Evolutionary conservation across 371 early-diverging fungal genomes (phyloP).

Genomic region (Rhizomucor miehei): DNA sequence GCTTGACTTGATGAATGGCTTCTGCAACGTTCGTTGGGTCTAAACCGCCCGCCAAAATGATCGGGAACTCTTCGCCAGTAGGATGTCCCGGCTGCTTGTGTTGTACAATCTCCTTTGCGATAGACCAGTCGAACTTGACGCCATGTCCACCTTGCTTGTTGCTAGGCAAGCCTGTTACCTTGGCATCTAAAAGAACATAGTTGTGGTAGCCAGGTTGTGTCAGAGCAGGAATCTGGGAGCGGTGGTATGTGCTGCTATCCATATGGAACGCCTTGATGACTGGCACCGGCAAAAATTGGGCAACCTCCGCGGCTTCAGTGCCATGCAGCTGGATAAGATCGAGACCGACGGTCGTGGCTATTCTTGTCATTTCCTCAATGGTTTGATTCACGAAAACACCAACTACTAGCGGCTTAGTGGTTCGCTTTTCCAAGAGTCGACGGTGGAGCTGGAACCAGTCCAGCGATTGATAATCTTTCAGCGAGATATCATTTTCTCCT

Average conservation of each 20-base stretch:
- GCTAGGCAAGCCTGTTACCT: constrained; percentile 43
- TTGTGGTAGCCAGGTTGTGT: constrained; percentile 62
- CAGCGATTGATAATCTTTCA: constrained; percentile 3
- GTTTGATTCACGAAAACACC: constrained; percentile 93
- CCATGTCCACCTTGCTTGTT: constrained; percentile 73
- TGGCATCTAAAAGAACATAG: constrained; percentile 70
- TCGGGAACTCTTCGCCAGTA: constrained; percentile 49
- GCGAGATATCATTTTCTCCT: neutral
- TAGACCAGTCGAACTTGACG: constrained; percentile 75
- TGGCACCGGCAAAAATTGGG: constrained; percentile 73
- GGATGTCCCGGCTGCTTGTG: constrained; percentile 23
- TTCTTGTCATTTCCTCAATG: constrained; percentile 69
- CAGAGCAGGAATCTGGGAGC: constrained; percentile 35
- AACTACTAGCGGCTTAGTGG: constrained; percentile 76
- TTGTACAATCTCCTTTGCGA: constrained; percentile 62
- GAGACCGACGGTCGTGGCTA: constrained; percentile 64
- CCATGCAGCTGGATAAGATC: constrained; percentile 96
- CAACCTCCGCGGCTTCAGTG: constrained; percentile 63
- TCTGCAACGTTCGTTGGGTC: constrained; percentile 76
- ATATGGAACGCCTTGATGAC: constrained; percentile 90
- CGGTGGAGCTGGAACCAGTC: constrained; percentile 65
- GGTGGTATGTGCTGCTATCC: constrained; percentile 39
- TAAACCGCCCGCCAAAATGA: constrained; percentile 91
- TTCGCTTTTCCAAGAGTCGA: constrained; percentile 37
- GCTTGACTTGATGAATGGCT: constrained; percentile 67